Evolutionary conservation across 2,329 filamentous ascomycete genomes (phyloP), one percentile per base, ranked within the genome.

Genomic region (Aspergillus hiratsukae): DNA sequence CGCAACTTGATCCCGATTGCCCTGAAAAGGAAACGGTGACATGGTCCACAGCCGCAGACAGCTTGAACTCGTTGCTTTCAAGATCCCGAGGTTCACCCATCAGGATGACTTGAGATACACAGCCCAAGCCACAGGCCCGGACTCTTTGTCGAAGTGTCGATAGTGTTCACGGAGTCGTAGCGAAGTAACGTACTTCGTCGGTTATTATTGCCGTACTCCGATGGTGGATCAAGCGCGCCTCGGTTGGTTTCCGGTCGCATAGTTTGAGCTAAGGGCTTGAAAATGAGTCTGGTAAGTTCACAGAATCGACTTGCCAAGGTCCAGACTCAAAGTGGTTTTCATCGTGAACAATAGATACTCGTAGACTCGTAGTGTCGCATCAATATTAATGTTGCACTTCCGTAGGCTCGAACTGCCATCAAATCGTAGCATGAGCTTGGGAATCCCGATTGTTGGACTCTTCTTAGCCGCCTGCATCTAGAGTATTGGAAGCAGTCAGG

Each of bases 401-500:
- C 25, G 5, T 5, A 27, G 25, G 3, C 3, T 17, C 31, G 14
- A 37, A 37, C 5, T 35, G 14, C 31, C 31, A 17, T 37, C 14
- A 37, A 37, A 17, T 37, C 31, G 31, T 37, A 37, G 31, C 14
- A 37, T 7, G 14, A 37, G 31, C 31, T 37, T 5, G 14, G 7
- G 31, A 17, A 2, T 2, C 31, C 14, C 14, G 14, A 17, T 14
- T 17, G 31, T 17, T 35, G 31, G 14, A 7, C 31, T 14, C 31
- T 17, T 5, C 31, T 35, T 6, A 17, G 25, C 3, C 31, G 11
- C 31, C 31, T 37, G 31, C 14, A 37, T 4, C 31, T 50, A 31
- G 49, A 52, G 55, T 52, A 40, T 46, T 52, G 21, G 29, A 52
- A 55, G 49, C 19, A 37, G 53, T 25, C 23, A 50, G 27, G 46